Conservation (phyloP, 805 yeast species). For the Schizosaccharomyces japonicus region DNA sequence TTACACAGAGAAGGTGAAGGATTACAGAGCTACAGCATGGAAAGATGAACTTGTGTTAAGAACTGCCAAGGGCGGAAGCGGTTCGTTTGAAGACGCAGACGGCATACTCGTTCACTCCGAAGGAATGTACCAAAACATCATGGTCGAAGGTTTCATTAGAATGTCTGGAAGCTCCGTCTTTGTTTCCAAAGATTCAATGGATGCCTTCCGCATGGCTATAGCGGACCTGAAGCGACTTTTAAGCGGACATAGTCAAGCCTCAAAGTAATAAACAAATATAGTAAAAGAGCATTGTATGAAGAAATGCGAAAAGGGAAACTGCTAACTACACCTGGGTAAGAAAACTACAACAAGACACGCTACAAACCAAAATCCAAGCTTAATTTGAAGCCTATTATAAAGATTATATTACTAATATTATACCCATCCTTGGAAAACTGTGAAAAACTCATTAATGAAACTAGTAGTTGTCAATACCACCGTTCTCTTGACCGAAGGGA, state of each 20-base stretch:
- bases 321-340: too few relatives aligned
- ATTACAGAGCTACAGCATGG: neutral
- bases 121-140: neutral
- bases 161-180: neutral
- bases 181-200: neutral
- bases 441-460: too few relatives aligned
- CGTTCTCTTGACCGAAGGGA: neutral
- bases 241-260: too few relatives aligned
- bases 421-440: too few relatives aligned
- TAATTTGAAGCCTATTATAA: too few relatives aligned
- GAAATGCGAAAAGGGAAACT: too few relatives aligned
- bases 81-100: neutral
- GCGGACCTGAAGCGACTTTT: too few relatives aligned
- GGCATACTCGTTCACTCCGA: neutral
- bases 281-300: too few relatives aligned
- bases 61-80: neutral
- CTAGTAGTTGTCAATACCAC: neutral
- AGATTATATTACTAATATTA: too few relatives aligned
- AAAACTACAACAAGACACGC: too few relatives aligned
- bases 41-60: neutral
- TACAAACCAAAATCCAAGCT: too few relatives aligned
- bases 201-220: constrained; percentile 1
- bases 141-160: neutral
- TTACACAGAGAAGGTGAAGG: neutral
- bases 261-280: too few relatives aligned